A percentile compares a stretch with the other conserved stretches of the same genome.
Conservation (phyloP, 495 filamentous ascomycete species). For the Daldinia decipiens region DNA sequence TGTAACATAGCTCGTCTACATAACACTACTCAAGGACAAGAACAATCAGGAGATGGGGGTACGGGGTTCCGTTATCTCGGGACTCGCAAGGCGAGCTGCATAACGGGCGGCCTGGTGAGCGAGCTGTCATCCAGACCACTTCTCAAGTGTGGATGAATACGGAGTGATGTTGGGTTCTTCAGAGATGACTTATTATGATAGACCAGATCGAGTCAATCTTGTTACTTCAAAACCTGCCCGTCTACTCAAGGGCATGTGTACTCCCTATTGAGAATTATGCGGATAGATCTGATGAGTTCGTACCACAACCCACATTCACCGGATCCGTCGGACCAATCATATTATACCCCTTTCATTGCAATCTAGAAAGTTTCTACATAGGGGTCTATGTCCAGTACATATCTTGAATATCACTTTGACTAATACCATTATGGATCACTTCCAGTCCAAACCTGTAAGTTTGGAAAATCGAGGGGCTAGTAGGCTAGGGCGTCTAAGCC, state of each 20-base stretch:
- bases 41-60: background rate
- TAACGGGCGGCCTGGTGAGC: background rate
- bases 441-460: background rate
- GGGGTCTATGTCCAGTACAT: no score
- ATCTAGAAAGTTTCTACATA: background rate
- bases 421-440: background rate
- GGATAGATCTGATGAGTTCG: constrained; percentile 1
- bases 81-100: constrained; percentile 3
- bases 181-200: background rate
- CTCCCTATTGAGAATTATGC: background rate
- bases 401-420: background rate
- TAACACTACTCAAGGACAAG: no score
- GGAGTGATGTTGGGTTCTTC: background rate
- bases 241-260: background rate
- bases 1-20: background rate
- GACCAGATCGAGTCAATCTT: background rate
- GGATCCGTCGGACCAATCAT: background rate
- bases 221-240: background rate
- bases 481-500: background rate
- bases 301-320: background rate
- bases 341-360: background rate
- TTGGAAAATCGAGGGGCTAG: no score
- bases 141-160: background rate
- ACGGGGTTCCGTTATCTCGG: background rate
- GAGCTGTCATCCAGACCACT: background rate